These are phyloP conservation scores for Neurospora sp. DNA, from an alignment of 495 filamentous ascomycete genomes.

Conservation along the genomic window DNA sequence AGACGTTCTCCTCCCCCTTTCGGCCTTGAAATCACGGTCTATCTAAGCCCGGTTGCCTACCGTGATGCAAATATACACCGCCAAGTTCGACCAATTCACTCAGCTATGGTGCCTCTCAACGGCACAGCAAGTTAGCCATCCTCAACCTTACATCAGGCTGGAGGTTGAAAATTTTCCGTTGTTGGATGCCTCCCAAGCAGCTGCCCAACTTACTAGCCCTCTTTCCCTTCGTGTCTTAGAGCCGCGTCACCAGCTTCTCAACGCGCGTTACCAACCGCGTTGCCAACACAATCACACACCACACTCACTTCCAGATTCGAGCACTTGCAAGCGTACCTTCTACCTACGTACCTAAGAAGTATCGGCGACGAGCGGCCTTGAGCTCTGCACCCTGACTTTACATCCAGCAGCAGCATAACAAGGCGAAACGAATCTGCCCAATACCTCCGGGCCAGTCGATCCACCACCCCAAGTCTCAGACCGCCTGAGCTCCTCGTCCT, in stretches of 20 bases:
- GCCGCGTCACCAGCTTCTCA: not conserved
- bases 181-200: not conserved
- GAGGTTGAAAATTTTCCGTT: not conserved
- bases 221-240: not conserved
- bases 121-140: not conserved
- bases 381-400: not conserved
- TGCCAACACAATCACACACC: not conserved
- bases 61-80: not conserved
- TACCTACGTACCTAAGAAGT: not conserved
- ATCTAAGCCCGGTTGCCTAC: no score
- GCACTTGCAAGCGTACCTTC: not conserved
- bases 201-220: not conserved
- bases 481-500: no score
- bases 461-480: not conserved
- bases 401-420: not conserved
- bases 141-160: not conserved
- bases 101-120: not conserved
- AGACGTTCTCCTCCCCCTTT: not conserved
- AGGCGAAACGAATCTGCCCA: not conserved
- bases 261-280: not conserved
- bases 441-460: not conserved
- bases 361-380: not conserved
- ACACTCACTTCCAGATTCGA: not conserved
- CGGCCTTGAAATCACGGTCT: accelerated
- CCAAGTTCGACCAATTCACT: not conserved